Base-by-base conservation (phyloP, 306 rosid genomes). In the Vigna radiata region DNA sequence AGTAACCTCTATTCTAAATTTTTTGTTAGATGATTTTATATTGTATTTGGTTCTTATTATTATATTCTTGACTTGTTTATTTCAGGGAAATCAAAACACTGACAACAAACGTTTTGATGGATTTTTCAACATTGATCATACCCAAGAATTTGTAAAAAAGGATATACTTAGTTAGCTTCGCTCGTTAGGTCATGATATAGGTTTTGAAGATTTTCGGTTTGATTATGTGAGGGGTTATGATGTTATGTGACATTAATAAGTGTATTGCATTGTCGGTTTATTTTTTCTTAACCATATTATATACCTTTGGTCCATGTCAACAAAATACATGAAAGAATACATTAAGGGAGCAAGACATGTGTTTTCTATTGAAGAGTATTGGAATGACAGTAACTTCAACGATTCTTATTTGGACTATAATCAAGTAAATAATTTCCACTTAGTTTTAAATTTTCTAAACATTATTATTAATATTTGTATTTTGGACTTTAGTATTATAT, bases 51-150 rank as follows among this genome's bases (percentile, higher is more conserved):
- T 12, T 58, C 49, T 11, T 55, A 23, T 23, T 23, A 23, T 23
- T 23, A 23, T 23, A 23, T 23, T 23, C 27, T 23, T 2, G 27
- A 23, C 33, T 55, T 56, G 29, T 63, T 48, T 39, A 43, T 86
- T 77, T 39, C 58, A 94, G 97, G 98, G 96, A 68, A 88, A 79
- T 77, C 80, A 5, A 74, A 85, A 92, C 83, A 86, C 95, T 1
- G 96, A 97, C 27, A 23, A 23, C 27, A 44, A 91, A 86, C 63
- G 87, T 84, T 74, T 91, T 94, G 66, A 71, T 18, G 98, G 97
- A 48, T 91, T 94, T 81, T 95, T 97, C 55, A 92, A 94, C 75
- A 87, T 94, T 72, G 98, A 94, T 82, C 98, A 94, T 58, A 83
- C 83, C 72, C 92, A 90, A 85, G 80, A 79, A 62, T 94, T 92